Evolutionary conservation across 495 filamentous ascomycete genomes (phyloP), one percentile per base, ranked within the genome.

Genomic region (Hypoxylon intermedium): DNA sequence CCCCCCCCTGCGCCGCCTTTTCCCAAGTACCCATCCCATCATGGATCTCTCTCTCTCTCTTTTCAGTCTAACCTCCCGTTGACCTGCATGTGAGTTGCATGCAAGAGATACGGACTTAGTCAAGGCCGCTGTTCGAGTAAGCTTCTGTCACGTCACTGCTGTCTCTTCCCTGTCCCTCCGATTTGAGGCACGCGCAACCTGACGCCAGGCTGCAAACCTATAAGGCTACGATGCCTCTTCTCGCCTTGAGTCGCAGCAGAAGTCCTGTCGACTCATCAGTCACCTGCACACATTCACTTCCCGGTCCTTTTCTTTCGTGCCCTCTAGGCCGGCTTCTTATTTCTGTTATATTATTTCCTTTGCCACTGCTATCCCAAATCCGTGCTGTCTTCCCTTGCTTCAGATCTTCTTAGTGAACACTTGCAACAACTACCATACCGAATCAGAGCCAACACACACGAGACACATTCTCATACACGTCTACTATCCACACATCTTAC

Each of bases 161-260:
- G 53, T 65, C 53, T 13, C 37, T 60, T 62, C 67, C 65, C 49
- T 65, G 61, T 59, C 53, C 44, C 54, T 55, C 38, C 50, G 13
- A 33, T 15, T 4, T 31, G 36, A 50, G 56, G 56, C 56, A 60
- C 56, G 56, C 56, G 62, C 49, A 43, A 60, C 56, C 51, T 65
- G 38, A 50, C 24, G 31, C 62, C 57, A 69, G 68, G 68, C 68
- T 71, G 56, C 68, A 59, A 62, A 51, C 51, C 71, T 74, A 72
- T 74, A 74, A 74, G 71, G 71, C 71, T 72, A 58, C 69, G 69
- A 72, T 72, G 62, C 40, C 60, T 61, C 67, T 60, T 65, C 68
- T 59, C 62, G 44, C 63, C 64, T 50, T 63, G 43, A 58, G 46
- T 58, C 52, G 59, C 58, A 63, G 50, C 58, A 56, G 24, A 41